Conservation (phyloP, 495 filamentous ascomycete genomes). For the Venustampulla echinocandica region DNA sequence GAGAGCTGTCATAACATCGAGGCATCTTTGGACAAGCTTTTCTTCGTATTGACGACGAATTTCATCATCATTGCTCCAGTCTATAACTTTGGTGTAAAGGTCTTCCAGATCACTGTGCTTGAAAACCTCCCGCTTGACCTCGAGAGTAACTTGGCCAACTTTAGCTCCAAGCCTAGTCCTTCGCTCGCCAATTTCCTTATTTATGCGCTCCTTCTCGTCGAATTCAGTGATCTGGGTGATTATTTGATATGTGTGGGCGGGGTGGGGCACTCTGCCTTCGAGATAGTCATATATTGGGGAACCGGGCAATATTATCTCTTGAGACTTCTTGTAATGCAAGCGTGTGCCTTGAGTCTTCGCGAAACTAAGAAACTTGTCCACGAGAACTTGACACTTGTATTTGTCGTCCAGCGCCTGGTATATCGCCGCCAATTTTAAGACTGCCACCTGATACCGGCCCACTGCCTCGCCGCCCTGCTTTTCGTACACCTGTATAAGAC, state of each 20-base stretch:
- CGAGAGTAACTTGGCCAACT: conserved; percentile 68
- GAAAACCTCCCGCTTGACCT: conserved; percentile 82
- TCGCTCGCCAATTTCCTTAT: conserved; percentile 80
- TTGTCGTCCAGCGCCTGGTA: conserved; percentile 56
- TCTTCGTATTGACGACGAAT: conserved; percentile 79
- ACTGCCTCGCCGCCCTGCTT: conserved; percentile 60
- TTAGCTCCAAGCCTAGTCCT: conserved; percentile 81
- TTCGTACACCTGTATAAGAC: conserved; percentile 79
- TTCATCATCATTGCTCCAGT: conserved; percentile 86
- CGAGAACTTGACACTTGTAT: conserved; percentile 63
- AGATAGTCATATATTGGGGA: conserved; percentile 71
- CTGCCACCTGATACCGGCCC: conserved; percentile 63
- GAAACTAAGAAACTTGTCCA: conserved; percentile 71
- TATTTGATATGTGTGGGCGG: conserved; percentile 69
- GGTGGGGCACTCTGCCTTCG: conserved; percentile 77
- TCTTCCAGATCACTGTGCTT: conserved; percentile 58
- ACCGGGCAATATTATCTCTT: conserved; percentile 67
- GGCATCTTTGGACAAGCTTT: conserved; percentile 73
- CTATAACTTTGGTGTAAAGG: conserved; percentile 71
- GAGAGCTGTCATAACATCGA: conserved; percentile 63
- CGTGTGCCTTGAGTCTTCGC: conserved; percentile 62
- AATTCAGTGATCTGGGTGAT: conserved; percentile 78
- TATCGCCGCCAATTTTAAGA: conserved; percentile 62
- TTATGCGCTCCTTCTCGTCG: conserved; percentile 86
- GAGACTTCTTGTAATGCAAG: conserved; percentile 59